A percentile compares a stretch with the other conserved stretches of the same genome.
These are phyloP conservation scores for Galeopsis tetrahit DNA, from an alignment of 257 asterid species.

Conservation along the genomic window DNA sequence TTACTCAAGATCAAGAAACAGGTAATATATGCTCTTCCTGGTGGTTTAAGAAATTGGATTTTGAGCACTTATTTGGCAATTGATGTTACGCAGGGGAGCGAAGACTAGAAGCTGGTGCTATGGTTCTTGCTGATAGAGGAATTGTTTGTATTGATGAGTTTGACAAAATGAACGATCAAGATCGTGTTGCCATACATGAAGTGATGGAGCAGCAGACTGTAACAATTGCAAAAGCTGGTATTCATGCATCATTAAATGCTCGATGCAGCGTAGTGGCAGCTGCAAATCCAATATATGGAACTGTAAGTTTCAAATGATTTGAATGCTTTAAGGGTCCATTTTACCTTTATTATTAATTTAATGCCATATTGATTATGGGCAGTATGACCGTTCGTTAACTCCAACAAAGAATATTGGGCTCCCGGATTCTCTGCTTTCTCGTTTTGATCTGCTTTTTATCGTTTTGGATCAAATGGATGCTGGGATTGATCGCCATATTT, in stretches of 20 bases:
- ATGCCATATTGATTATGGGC: slow-evolving; percentile 34
- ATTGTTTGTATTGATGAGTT: slow-evolving; percentile 97
- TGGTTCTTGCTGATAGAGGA: slow-evolving; percentile 99
- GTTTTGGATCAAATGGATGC: slow-evolving; percentile 99
- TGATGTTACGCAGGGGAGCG: slow-evolving; percentile 63
- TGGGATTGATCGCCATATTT: slow-evolving; percentile 81
- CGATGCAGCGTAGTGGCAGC: slow-evolving; percentile 99
- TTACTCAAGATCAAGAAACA: slow-evolving; percentile 97
- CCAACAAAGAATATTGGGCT: slow-evolving; percentile 98
- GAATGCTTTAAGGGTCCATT: neutral
- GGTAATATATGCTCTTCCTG: slow-evolving; percentile 51
- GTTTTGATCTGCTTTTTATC: slow-evolving; percentile 92
- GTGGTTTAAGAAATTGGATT: slow-evolving; percentile 20
- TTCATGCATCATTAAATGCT: slow-evolving; percentile 96
- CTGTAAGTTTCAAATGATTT: slow-evolving; percentile 58
- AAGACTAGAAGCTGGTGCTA: slow-evolving; percentile 96
- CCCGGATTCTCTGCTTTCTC: slow-evolving; percentile 97
- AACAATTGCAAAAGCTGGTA: slow-evolving; percentile 99
- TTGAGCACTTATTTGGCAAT: slow-evolving; percentile 30
- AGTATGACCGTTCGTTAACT: slow-evolving; percentile 95
- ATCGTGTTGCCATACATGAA: slow-evolving; percentile 97
- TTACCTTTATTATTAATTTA: slow-evolving; percentile 22
- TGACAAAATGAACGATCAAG: slow-evolving; percentile 97
- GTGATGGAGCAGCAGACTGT: slow-evolving; percentile 99
- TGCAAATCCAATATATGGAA: slow-evolving; percentile 98